phyloP scores from a whole-genome alignment of 1,284 basidiomycete genomes.

The Austroboletus novae-zelandiae region DNA sequence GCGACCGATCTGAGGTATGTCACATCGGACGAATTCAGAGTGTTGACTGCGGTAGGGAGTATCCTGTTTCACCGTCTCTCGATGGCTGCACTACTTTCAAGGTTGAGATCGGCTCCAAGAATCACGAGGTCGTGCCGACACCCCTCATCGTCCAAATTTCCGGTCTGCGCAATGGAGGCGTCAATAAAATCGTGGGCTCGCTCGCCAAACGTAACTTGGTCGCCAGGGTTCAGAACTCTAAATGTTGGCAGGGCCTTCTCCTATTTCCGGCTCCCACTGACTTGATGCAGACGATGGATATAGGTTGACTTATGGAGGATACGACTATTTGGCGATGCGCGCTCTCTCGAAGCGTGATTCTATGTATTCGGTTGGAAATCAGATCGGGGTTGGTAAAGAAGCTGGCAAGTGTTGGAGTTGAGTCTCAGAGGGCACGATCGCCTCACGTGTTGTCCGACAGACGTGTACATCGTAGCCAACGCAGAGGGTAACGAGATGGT shows the following conservation, averaged over 20 bases:
- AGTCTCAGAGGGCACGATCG: not conserved
- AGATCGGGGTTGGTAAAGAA: conserved; percentile 98
- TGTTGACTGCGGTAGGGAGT: conserved; percentile 80
- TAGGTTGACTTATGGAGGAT: conserved; percentile 95
- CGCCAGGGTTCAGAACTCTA: conserved; percentile 86
- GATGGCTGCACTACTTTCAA: conserved; percentile 30
- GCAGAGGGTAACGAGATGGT: conserved; percentile 83
- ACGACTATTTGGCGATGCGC: conserved; percentile 93
- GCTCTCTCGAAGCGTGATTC: conserved; percentile 89
- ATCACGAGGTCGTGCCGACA: conserved; percentile 94
- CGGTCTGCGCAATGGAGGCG: conserved; percentile 85
- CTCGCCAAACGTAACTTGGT: conserved; percentile 92
- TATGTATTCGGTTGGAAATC: conserved; percentile 88
- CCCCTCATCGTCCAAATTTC: conserved; percentile 89
- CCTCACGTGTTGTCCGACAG: conserved; percentile 30
- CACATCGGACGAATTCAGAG: conserved; percentile 90
- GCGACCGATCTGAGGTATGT: conserved; percentile 94
- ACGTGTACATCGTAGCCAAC: conserved; percentile 93
- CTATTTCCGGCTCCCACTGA: conserved; percentile 6
- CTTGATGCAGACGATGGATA: conserved; percentile 85
- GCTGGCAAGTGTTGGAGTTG: conserved; percentile 55
- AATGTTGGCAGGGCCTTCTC: conserved; percentile 57
- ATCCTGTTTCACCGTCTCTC: not conserved
- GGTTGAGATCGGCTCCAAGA: conserved; percentile 98
- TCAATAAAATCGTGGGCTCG: conserved; percentile 89